These are phyloP conservation scores for Claviceps purpurea DNA, from an alignment of 2,329 filamentous ascomycete genomes.

Conservation along the genomic window DNA sequence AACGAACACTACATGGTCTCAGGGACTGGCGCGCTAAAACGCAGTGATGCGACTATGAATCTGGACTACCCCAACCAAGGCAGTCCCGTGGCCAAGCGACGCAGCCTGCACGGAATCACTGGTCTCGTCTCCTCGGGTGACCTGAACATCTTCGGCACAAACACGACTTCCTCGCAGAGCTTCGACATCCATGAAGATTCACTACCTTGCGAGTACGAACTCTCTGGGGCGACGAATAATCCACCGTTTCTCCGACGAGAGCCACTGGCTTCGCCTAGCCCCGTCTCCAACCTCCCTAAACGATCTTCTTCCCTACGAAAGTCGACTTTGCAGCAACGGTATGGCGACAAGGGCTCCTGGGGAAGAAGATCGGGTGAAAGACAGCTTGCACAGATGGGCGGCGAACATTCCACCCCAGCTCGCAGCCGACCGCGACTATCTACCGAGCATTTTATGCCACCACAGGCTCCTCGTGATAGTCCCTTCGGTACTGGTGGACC, in stretches of 20 bases:
- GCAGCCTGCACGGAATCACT: conserved; percentile 70
- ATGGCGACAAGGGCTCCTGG: conserved; percentile 53
- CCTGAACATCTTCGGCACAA: conserved; percentile 66
- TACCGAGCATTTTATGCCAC: conserved; percentile 62
- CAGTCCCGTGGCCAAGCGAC: conserved; percentile 80
- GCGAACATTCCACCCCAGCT: conserved; percentile 43
- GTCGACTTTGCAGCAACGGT: conserved; percentile 77
- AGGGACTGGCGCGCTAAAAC: conserved; percentile 70
- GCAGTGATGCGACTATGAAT: conserved; percentile 82
- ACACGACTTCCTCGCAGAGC: conserved; percentile 24
- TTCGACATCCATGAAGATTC: conserved; percentile 41
- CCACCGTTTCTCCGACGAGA: conserved; percentile 19
- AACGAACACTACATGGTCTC: conserved; percentile 18
- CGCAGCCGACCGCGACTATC: conserved; percentile 61
- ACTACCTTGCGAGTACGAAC: conserved; percentile 36
- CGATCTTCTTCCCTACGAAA: conserved; percentile 67
- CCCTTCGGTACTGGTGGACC: conserved; percentile 45
- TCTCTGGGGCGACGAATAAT: conserved; percentile 23
- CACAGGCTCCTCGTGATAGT: conserved; percentile 45
- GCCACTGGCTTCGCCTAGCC: conserved; percentile 28
- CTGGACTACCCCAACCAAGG: conserved; percentile 64
- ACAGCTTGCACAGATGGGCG: conserved; percentile 34
- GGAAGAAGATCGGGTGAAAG: conserved; percentile 45
- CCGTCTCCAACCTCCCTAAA: conserved; percentile 45
- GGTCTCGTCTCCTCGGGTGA: conserved; percentile 40